Evolutionary conservation across 176 grass and related monocot species (phyloP).

Genomic region (Canna indica): DNA sequence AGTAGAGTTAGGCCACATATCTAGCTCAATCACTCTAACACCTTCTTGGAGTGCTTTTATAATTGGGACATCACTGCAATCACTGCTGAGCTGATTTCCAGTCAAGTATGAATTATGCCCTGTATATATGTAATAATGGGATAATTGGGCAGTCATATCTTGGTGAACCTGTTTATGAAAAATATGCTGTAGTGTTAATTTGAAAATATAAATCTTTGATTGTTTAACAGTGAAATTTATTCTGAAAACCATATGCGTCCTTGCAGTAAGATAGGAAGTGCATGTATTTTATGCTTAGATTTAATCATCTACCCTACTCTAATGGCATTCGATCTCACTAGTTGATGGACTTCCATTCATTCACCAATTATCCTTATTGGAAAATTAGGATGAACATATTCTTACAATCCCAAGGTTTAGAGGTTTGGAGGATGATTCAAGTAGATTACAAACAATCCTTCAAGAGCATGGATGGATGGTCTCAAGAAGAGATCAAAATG

Average conservation of each 20-base stretch:
- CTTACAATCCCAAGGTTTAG: no score
- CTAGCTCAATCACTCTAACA: conserved; percentile 24
- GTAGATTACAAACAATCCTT: no score
- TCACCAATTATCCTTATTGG: no score
- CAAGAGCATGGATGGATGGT: no score
- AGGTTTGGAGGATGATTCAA: no score
- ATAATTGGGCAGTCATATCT: conserved; percentile 11
- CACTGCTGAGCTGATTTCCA: conserved; percentile 16
- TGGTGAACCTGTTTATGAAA: conserved; percentile 18
- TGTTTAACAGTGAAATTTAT: not conserved
- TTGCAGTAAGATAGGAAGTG: not conserved
- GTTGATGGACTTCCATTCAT: no score
- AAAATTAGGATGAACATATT: no score
- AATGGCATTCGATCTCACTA: no score
- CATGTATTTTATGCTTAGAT: not conserved
- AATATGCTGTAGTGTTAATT: not conserved
- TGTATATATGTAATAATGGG: conserved; percentile 21
- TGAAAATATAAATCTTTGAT: no score
- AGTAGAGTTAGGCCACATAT: conserved; percentile 22
- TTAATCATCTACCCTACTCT: no score
- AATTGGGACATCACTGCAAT: conserved; percentile 14
- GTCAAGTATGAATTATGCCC: conserved; percentile 22
- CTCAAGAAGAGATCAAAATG: no score
- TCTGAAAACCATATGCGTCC: not conserved
- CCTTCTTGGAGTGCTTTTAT: conserved; percentile 15